These are phyloP conservation scores for Geoglossum glabrum DNA, from an alignment of 495 filamentous ascomycete species.

Conservation along the genomic window DNA sequence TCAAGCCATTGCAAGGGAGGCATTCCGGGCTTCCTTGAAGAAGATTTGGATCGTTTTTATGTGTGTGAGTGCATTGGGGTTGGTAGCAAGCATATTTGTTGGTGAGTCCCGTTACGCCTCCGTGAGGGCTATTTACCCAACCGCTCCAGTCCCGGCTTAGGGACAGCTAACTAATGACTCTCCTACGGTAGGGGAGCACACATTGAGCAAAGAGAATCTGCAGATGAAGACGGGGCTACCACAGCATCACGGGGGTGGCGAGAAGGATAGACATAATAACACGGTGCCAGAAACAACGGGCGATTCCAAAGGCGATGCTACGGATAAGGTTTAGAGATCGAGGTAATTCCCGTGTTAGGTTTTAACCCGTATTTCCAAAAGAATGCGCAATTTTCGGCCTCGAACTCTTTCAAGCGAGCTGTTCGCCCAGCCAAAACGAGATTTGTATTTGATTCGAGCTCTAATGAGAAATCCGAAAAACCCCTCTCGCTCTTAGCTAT, in stretches of 20 bases:
- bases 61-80: conserved; percentile 17
- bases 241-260: background rate
- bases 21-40: conserved; percentile 22
- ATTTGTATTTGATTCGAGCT: too few relatives aligned
- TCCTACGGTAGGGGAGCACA: background rate
- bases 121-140: too few relatives aligned
- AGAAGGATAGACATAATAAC: background rate
- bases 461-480: too few relatives aligned
- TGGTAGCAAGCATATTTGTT: conserved; percentile 20
- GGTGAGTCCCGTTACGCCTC: conserved; percentile 12
- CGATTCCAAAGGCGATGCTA: background rate
- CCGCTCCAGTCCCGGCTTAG: background rate
- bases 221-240: conserved; percentile 2
- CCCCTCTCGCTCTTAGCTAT: too few relatives aligned
- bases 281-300: background rate
- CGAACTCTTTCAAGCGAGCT: too few relatives aligned
- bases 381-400: too few relatives aligned
- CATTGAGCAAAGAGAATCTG: conserved; percentile 3
- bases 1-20: conserved; percentile 15
- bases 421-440: too few relatives aligned
- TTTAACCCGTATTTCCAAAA: background rate
- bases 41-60: conserved; percentile 30
- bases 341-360: background rate
- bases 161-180: background rate
- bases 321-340: background rate